phyloP scores from a whole-genome alignment of 257 asterid genomes.

The Solanum verrucosum region DNA sequence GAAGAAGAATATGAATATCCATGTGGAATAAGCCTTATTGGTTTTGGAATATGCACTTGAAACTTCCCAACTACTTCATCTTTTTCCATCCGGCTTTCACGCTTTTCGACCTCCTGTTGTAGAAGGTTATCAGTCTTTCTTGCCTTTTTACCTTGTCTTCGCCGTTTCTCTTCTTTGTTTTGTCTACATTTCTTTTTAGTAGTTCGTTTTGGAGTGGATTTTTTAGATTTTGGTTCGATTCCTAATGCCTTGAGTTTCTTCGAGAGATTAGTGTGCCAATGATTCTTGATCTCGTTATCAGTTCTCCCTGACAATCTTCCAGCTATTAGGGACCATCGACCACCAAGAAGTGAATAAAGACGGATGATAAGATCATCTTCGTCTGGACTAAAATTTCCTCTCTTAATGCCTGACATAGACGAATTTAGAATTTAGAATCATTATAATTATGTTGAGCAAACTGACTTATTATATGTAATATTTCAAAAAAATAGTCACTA shows the following conservation, averaged over 20 bases:
- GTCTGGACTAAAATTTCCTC: slow-evolving; percentile 1
- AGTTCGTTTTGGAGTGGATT: background rate
- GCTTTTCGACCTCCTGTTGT: background rate
- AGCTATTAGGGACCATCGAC: background rate
- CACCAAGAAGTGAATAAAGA: slow-evolving; percentile 1
- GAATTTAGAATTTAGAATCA: background rate
- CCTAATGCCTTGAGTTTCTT: background rate
- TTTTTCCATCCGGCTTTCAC: background rate
- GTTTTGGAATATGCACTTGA: background rate
- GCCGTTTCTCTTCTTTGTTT: background rate
- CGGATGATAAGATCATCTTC: slow-evolving; percentile 1
- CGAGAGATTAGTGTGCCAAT: background rate
- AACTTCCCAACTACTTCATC: background rate
- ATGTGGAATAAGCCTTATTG: background rate
- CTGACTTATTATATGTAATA: background rate
- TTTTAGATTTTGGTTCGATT: background rate
- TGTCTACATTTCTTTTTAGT: background rate
- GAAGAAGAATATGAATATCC: background rate
- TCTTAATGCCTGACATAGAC: background rate
- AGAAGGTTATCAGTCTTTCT: background rate
- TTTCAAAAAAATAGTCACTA: background rate
- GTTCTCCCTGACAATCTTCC: background rate
- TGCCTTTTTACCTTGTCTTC: background rate
- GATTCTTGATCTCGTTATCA: slow-evolving; percentile 3
- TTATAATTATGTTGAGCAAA: background rate